These are phyloP conservation scores for Tremella fuciformis DNA, from an alignment of 768 basidiomycete species.

Conservation along the genomic window DNA sequence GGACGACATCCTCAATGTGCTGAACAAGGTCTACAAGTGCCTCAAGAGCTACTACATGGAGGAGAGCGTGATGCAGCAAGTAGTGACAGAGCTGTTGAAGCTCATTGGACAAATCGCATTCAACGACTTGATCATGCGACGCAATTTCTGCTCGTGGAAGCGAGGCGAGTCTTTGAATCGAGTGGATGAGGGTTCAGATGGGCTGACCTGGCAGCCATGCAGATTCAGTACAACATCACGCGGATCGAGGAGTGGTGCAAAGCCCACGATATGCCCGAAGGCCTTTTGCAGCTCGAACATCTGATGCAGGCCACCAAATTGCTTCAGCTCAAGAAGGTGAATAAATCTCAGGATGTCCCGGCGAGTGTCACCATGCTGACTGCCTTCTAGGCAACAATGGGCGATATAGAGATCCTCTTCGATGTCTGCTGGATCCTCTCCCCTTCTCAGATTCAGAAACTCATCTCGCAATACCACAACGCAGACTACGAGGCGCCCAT, in stretches of 20 bases:
- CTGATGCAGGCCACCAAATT: constrained; percentile 99
- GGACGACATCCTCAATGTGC: constrained; percentile 94
- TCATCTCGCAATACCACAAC: constrained; percentile 98
- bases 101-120: constrained; percentile 95
- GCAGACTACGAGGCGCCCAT: constrained; percentile 99
- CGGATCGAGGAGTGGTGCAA: constrained; percentile 85
- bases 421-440: constrained; percentile 98
- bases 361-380: not conserved
- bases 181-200: not conserved
- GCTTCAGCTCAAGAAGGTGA: constrained; percentile 91
- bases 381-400: constrained; percentile 68
- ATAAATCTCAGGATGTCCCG: constrained; percentile 17
- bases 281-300: constrained; percentile 93
- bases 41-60: constrained; percentile 99
- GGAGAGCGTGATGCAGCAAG: constrained; percentile 89
- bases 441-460: constrained; percentile 97
- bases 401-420: constrained; percentile 98
- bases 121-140: constrained; percentile 95
- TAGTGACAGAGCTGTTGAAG: constrained; percentile 85
- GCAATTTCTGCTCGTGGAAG: constrained; percentile 99
- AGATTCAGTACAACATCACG: constrained; percentile 99
- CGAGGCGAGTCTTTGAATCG: constrained; percentile 63
- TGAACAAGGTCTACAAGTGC: constrained; percentile 98
- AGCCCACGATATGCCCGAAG: constrained; percentile 99
- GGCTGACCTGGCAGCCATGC: constrained; percentile 72